Base-by-base conservation (phyloP, 371 early-diverging fungal species). In the Mortierella sp. region DNA sequence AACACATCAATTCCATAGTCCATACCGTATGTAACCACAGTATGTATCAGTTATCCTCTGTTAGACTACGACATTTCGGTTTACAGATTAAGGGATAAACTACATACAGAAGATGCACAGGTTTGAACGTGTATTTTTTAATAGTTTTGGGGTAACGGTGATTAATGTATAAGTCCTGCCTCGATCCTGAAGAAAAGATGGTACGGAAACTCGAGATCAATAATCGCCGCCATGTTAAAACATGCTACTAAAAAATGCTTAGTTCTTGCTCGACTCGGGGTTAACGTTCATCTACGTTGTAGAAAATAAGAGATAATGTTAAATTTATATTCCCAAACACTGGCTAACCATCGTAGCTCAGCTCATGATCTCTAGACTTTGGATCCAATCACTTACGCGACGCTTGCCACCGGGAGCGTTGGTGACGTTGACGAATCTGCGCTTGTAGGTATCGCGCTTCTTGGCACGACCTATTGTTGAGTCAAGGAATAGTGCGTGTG, bases 391-490 rank as follows among this genome's bases (percentile, higher is more conserved):
- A 77, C 85, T 84, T 84, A 91, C 89, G 87, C 90, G 94, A 85
- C 95, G 93, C 94, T 96, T 96, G 88, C 95, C 97, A 85, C 91
- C 92, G 86, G 94, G 88, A 79, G 89, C 84, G 83, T 91, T 89
- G 87, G 94, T 95, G 76, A 95, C 94, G 91, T 97, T 97, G 84
- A 97, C 97, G 88, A 96, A 95, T 78, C 99, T 96, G 84, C 98
- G 97, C 90, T 94, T 98, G 94, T 98, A 99, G 78, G 92, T 90
- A 76, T 94, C 91, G 88, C 99, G 93, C 95, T 98, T 98, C 93
- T 96, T 96, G 83, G 99, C 98, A 87, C 99, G 98, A 87, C 99
- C 97, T 69, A 64, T 26, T 30, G 16, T 22, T 49, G 28, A 57
- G 52, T 61, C n/a, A 26, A 40, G 32, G 28, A 22, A 22, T 24